Conservation (phyloP, 495 filamentous ascomycete genomes). For the Staphylotrichum longicolle region DNA sequence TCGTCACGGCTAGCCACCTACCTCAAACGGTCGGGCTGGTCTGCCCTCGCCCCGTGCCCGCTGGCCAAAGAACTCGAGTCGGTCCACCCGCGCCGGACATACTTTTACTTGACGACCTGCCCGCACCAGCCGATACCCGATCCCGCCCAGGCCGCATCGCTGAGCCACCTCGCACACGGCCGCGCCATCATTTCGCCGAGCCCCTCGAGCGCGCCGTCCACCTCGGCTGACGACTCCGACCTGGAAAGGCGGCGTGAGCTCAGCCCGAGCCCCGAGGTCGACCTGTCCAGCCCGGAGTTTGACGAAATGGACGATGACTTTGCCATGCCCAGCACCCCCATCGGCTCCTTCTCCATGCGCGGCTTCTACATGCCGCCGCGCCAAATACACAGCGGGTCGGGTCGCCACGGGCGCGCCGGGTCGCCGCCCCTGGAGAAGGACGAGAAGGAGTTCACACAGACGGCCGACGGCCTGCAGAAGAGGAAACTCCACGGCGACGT, state of each 20-base stretch:
- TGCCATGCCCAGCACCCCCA: constrained; percentile 54
- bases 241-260: constrained; percentile 69
- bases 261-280: constrained; percentile 88
- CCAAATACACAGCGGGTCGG: constrained; percentile 34
- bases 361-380: constrained; percentile 38
- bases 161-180: constrained; percentile 43
- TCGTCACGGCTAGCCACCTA: constrained; percentile 87
- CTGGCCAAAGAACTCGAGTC: constrained; percentile 88
- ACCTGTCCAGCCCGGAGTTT: constrained; percentile 83
- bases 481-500: constrained; percentile 58
- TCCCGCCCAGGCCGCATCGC: constrained; percentile 46
- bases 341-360: constrained; percentile 57
- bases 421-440: constrained; percentile 92
- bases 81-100: constrained; percentile 90
- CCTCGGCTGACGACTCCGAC: constrained; percentile 64
- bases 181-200: constrained; percentile 76
- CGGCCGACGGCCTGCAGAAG: constrained; percentile 80
- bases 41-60: constrained; percentile 76
- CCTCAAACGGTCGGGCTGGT: constrained; percentile 81
- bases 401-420: constrained; percentile 65
- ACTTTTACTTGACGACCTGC: constrained; percentile 87
- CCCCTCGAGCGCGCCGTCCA: constrained; percentile 67
- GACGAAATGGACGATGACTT: constrained; percentile 67
- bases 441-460: constrained; percentile 95
- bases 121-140: constrained; percentile 82